Base-by-base conservation (phyloP, 1,284 basidiomycete species). In the Fomitopsis betulina region DNA sequence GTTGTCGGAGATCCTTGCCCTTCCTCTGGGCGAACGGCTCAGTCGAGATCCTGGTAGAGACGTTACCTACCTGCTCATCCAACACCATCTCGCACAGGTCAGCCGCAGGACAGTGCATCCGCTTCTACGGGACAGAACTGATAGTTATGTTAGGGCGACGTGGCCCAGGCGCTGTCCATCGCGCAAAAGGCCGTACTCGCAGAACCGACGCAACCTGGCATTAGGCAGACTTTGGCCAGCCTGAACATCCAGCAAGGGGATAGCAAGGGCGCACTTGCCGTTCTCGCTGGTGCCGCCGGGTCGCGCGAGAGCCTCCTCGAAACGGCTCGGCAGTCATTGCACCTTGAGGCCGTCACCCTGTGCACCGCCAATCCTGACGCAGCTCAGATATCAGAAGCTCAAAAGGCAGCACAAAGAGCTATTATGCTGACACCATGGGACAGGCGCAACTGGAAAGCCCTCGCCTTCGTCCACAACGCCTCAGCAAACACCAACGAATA, bases 1-100 rank as follows among this genome's bases (percentile, higher is more conserved):
- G 0, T 75, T 96, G 9, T 86, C 90, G 0, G 95, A 97, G 69
- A 84, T 96, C 19, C 75, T 88, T 12, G 76, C 80, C 1, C 75
- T 93, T 33, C 82, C 90, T 0, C 67, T 84, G 21, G 84, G 91
- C 56, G 77, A 83, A 60, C 79, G 87, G 51, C 76, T 78, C 43
- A 71, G 76, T 43, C 77, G 90, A 53, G 92, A 94, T 70, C 86
- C 86, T 4, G 72, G 75, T 45, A 75, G 84, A 54, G 79, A 90
- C 62, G 83, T 92, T 21, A 77, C 84, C 38, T 83, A 87, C 67
- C 76, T 94, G 56, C 74, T 91, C 7, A 76, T 83, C 1, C 82
- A 87, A 62, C 83, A 91, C 65, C 75, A 86, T 66, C 79, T 92
- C 19, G 77, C 79, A 9, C 83, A 85, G 78, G 91, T 89, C 62